Base-by-base conservation (phyloP, 2,329 filamentous ascomycete genomes). In the Epicoccum sorghinum region DNA sequence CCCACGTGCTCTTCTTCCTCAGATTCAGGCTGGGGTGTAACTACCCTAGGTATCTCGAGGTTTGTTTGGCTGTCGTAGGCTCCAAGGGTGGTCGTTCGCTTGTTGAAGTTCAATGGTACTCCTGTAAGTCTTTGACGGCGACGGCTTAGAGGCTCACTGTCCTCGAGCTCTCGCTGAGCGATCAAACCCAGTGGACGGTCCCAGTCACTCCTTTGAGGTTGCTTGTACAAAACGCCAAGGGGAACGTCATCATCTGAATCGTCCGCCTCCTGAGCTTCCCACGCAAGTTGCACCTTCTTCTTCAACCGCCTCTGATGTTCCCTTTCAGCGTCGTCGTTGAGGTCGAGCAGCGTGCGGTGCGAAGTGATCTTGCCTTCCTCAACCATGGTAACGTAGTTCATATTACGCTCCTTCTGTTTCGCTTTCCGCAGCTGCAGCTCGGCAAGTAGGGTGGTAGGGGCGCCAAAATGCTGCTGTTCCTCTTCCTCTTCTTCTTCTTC, bases 371-470 rank as follows among this genome's bases (percentile, higher is more conserved):
- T 88, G n/a, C 91, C 93, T 49, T 89, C 87, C 18, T 89, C 88
- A 62, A 80, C 83, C 1, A 82, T 78, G 12, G 82, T 85, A 29
- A 84, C 81, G 22, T 87, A 82, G 12, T 89, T 89, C 22, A 87
- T 84, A 27, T 88, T 95, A 32, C 95, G 87, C 58, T 87, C 81
- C 73, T 91, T 93, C 66, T 96, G 88, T 64, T 96, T 90, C 55
- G 90, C 87, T 72, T 99, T 98, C 45, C 95, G 89, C 60, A 96
- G 78, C 71, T 97, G 91, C 7, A 99, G 80, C 72, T 99, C 95
- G 0, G 95, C 95, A 23, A 99, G 83, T 0, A 99, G 82, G 0
- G 95, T 99, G 1, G 92, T 96, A 0, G 95, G 95, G 4, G 87
- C 83, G 0, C 90, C 91, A 47, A 87, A 82, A 59, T 85, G 88